These are phyloP conservation scores for Thermomucor indicae-seudaticae DNA, from an alignment of 371 early-diverging fungal genomes.

Conservation along the genomic window DNA sequence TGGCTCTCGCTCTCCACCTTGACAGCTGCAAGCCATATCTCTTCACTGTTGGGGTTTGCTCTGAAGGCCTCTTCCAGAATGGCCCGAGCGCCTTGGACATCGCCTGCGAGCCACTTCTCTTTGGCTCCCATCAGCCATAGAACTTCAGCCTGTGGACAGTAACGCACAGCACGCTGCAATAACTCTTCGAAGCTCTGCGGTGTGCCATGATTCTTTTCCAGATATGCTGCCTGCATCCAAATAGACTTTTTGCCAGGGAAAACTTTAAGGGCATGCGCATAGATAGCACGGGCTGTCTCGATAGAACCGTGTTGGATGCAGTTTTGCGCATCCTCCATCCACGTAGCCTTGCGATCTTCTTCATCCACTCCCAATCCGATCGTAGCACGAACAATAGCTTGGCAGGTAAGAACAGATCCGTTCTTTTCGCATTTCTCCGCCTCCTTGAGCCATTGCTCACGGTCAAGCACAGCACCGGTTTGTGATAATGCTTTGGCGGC, in stretches of 20 bases:
- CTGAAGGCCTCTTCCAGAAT: slow-evolving; percentile 85
- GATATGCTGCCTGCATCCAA: slow-evolving; percentile 85
- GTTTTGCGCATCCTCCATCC: slow-evolving; percentile 90
- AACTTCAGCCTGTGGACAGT: slow-evolving; percentile 90
- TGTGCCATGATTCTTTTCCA: slow-evolving; percentile 88
- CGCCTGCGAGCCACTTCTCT: slow-evolving; percentile 88
- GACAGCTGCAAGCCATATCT: slow-evolving; percentile 94
- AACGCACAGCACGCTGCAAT: slow-evolving; percentile 79
- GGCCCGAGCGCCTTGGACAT: slow-evolving; percentile 82
- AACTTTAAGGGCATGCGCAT: slow-evolving; percentile 74
- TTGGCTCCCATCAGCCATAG: slow-evolving; percentile 97
- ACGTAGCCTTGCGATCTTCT: slow-evolving; percentile 75
- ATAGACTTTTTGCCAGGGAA: slow-evolving; percentile 79
- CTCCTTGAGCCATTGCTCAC: slow-evolving; percentile 92
- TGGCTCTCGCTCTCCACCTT: slow-evolving; percentile 90
- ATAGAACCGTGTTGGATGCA: slow-evolving; percentile 60
- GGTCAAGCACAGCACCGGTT: slow-evolving; percentile 66
- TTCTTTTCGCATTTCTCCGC: slow-evolving; percentile 85
- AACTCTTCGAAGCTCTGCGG: slow-evolving; percentile 73
- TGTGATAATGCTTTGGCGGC: slow-evolving; percentile 69
- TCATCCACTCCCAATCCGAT: slow-evolving; percentile 79
- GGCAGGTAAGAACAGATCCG: slow-evolving; percentile 73
- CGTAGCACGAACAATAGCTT: slow-evolving; percentile 81
- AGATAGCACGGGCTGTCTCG: slow-evolving; percentile 87
- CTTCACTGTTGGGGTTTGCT: slow-evolving; percentile 89